Percentiles rank a stretch among this genome's conserved stretches.
phyloP scores from a whole-genome alignment of 2,329 filamentous ascomycete species.

The Aspergillus fischeri region DNA sequence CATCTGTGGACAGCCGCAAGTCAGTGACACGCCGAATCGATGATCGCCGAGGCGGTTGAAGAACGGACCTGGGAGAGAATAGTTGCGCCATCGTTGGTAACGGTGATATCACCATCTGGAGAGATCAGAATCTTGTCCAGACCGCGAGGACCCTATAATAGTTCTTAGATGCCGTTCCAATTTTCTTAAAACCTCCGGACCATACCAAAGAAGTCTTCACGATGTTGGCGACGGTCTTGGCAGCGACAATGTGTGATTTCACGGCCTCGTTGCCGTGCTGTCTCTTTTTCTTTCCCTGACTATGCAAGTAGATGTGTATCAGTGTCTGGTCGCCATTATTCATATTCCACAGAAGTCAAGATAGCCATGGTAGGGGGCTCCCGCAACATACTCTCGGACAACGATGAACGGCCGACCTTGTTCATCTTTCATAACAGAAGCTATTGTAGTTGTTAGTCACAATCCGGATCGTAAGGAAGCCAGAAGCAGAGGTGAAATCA shows the following conservation, averaged over 20 bases:
- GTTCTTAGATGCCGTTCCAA: slow-evolving; percentile 5
- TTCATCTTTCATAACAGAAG: slow-evolving; percentile 90
- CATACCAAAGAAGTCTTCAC: slow-evolving; percentile 86
- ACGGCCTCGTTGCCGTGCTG: slow-evolving; percentile 95
- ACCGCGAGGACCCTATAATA: slow-evolving; percentile 70
- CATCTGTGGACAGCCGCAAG: slow-evolving; percentile 59
- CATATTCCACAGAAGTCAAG: neutral
- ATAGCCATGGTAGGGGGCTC: slow-evolving; percentile 7
- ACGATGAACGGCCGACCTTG: slow-evolving; percentile 96
- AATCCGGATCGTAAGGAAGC: slow-evolving; percentile 16
- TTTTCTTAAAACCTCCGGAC: neutral
- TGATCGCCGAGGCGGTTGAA: slow-evolving; percentile 1
- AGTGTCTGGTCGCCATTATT: neutral
- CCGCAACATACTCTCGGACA: slow-evolving; percentile 78
- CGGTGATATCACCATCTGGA: slow-evolving; percentile 96
- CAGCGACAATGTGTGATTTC: slow-evolving; percentile 96
- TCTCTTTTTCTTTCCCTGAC: slow-evolving; percentile 96
- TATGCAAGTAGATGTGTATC: slow-evolving; percentile 34
- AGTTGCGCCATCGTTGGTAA: slow-evolving; percentile 97
- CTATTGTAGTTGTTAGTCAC: slow-evolving; percentile 36
- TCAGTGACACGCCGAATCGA: slow-evolving; percentile 14
- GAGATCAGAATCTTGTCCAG: slow-evolving; percentile 99
- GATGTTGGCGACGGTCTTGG: slow-evolving; percentile 91
- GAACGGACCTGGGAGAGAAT: slow-evolving; percentile 69
- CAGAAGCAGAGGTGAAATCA: slow-evolving; percentile 8